Evolutionary conservation across 2,329 filamentous ascomycete genomes (phyloP).

Genomic region (Cladophialophora bantiana): DNA sequence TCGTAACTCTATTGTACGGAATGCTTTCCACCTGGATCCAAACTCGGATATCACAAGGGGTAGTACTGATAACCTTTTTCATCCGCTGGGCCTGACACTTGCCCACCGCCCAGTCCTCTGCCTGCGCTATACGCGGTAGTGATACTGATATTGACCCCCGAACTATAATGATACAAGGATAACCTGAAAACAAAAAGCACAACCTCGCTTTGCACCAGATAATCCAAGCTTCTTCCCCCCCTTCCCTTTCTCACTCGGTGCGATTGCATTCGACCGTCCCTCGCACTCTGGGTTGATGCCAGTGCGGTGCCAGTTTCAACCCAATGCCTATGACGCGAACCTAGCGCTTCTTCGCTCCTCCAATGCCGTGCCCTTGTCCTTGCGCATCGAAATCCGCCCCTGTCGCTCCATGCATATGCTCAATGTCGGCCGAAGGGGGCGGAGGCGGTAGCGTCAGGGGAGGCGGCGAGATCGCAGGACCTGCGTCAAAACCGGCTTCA

Average conservation of each 20-base stretch:
- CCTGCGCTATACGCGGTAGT: neutral
- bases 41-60: too few species aligned
- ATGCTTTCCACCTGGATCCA: too few species aligned
- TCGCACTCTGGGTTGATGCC: conserved; percentile 8
- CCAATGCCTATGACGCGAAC: conserved; percentile 29
- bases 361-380: conserved; percentile 14
- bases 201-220: conserved; percentile 9
- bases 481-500: conserved; percentile 14
- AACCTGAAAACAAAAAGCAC: conserved; percentile 9
- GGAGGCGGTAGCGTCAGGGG: conserved; percentile 15
- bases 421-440: conserved; percentile 7
- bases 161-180: conserved; percentile 23
- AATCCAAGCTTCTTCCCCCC: neutral
- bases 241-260: neutral
- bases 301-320: conserved; percentile 18
- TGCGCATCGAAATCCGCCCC: conserved; percentile 2
- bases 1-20: neutral
- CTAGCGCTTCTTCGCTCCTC: conserved; percentile 35
- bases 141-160: conserved; percentile 2
- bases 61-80: too few species aligned
- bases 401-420: conserved; percentile 9
- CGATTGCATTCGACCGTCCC: neutral
- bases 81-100: neutral
- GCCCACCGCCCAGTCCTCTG: neutral
- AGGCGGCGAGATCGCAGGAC: conserved; percentile 9